These are phyloP conservation scores for Gryganskiella cystojenkinii DNA, from an alignment of 192 early-diverging fungal genomes.

Conservation along the genomic window DNA sequence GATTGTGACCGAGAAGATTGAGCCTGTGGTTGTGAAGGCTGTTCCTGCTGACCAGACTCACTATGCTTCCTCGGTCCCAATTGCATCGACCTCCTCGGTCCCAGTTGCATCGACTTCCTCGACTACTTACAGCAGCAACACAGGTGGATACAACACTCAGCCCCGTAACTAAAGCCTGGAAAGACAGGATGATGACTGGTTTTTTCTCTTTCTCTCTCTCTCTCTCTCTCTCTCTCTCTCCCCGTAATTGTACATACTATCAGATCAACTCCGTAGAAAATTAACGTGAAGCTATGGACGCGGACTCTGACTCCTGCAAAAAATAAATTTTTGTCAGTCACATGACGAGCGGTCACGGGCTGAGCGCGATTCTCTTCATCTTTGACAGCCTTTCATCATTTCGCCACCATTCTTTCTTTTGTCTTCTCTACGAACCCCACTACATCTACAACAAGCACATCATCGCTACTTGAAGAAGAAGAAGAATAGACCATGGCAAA, in stretches of 20 bases:
- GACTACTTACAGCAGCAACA: neutral
- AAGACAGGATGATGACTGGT: too few relatives aligned
- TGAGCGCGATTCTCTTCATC: neutral
- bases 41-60: conserved; percentile 4
- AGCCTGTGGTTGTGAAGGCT: conserved; percentile 38
- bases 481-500: conserved; percentile 55
- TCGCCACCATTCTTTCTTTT: neutral
- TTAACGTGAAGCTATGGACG: too few relatives aligned
- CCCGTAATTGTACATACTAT: too few relatives aligned
- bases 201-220: too few relatives aligned
- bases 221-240: too few relatives aligned
- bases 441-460: too few relatives aligned
- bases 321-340: too few relatives aligned
- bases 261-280: too few relatives aligned
- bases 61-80: conserved; percentile 1
- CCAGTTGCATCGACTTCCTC: neutral
- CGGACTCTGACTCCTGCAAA: too few relatives aligned
- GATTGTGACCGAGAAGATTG: conserved; percentile 26
- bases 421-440: too few relatives aligned
- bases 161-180: conserved; percentile 9
- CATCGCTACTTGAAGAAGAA: neutral
- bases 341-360: neutral
- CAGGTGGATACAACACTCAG: conserved; percentile 15
- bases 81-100: neutral
- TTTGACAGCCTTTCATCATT: neutral